Base-by-base conservation (phyloP, 176 grass and related monocot genomes). In the Oryza brachyantha region DNA sequence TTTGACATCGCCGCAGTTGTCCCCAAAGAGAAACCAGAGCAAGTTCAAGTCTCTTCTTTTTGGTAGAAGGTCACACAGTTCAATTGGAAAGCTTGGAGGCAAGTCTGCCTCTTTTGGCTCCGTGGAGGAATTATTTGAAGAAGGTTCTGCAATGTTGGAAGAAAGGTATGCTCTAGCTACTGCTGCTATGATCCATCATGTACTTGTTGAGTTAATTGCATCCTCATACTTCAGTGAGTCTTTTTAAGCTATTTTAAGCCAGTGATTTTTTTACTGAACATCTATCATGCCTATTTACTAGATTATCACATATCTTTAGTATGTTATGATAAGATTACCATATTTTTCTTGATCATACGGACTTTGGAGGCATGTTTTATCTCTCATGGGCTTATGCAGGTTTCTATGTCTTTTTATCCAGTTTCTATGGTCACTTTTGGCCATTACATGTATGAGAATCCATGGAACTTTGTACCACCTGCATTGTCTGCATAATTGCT, bases 111-210 rank as follows among this genome's bases (percentile, higher is more conserved):
- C 96, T 55, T 71, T 95, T 81, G 96, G 90, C 29, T 85, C 92
- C 1, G 88, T 99, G 13, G 96, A 99, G 83, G 92, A 95, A 84
- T 81, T 99, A 79, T 95, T 99, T 55, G 96, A 95, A 83, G 92
- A 99, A 74, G 96, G 96, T 0, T 99, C 96, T 55, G 96, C 96
- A 69, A 92, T 93, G 81, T 87, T 99, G 79, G 96, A 99, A 89
- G 88, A 95, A 91, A 99, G 96, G 96, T 82, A 84, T 10, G 24
- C 25, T 75, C 48, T 84, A 52, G 5, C 24, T 72, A 5, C 40
- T 58, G n/a, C 31, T 63, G 21, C 25, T 10, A n/a, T 74, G 64
- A 19, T 80, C 40, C 13, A 7, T 38, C 17, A 8, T 34, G 45
- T 81, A 19, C 5, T 39, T 69, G 2, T 55, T 83, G 13, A 6